Percentiles rank a stretch among this genome's conserved stretches.
Conservation (phyloP, 805 yeast genomes). For the Nakazawaea molendinolei region DNA sequence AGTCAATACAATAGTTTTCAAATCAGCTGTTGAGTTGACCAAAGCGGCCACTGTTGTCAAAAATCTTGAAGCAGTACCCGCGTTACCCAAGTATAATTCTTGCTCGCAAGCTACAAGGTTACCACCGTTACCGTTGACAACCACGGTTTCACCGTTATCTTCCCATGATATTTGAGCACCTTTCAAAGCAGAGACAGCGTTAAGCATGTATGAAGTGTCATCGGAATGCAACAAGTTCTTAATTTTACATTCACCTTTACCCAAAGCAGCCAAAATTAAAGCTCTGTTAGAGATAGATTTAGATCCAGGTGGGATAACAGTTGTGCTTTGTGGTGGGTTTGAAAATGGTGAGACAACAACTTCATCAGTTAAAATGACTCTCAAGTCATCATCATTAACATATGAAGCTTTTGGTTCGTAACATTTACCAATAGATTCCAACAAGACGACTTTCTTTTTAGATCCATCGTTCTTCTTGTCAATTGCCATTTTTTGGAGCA, state of each 20-base stretch:
- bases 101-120: slow-evolving; percentile 53
- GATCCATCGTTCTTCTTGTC: slow-evolving; percentile 96
- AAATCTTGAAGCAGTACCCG: slow-evolving; percentile 97
- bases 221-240: slow-evolving; percentile 90
- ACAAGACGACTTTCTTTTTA: slow-evolving; percentile 77
- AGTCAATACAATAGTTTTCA: slow-evolving; percentile 57
- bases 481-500: slow-evolving; percentile 83
- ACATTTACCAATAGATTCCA: slow-evolving; percentile 83
- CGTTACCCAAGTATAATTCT: slow-evolving; percentile 86
- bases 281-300: slow-evolving; percentile 97
- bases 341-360: slow-evolving; percentile 56
- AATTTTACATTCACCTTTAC: slow-evolving; percentile 75
- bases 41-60: slow-evolving; percentile 89
- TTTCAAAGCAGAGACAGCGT: slow-evolving; percentile 69
- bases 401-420: slow-evolving; percentile 82
- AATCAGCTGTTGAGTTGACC: slow-evolving; percentile 41
- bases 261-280: slow-evolving; percentile 84
- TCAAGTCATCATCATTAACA: slow-evolving; percentile 73
- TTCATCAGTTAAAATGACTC: slow-evolving; percentile 80
- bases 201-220: slow-evolving; percentile 91
- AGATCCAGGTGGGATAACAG: slow-evolving; percentile 88
- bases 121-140: slow-evolving; percentile 84
- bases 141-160: slow-evolving; percentile 84
- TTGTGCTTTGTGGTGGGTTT: slow-evolving; percentile 29
- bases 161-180: slow-evolving; percentile 83